Conservation (phyloP, 2,329 filamentous ascomycete genomes). For the Acrocalymma vagum region DNA sequence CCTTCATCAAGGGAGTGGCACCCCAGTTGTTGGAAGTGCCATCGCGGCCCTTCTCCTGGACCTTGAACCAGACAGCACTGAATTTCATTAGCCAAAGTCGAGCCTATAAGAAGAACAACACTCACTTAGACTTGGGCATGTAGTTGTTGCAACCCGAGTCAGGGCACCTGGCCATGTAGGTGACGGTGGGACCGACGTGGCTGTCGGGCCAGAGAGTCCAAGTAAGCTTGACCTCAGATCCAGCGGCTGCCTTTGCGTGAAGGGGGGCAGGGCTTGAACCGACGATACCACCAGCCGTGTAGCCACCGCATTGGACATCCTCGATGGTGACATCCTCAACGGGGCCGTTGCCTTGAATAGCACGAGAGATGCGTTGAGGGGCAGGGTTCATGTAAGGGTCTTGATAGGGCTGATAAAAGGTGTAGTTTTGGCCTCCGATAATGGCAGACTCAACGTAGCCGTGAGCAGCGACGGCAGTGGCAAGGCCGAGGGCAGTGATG, state of each 20-base stretch:
- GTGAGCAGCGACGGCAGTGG: constrained; percentile 40
- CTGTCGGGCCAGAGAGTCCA: constrained; percentile 63
- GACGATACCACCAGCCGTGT: constrained; percentile 56
- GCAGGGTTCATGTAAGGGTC: constrained; percentile 42
- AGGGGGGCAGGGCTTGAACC: constrained; percentile 64
- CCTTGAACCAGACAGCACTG: constrained; percentile 65
- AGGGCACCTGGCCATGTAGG: constrained; percentile 68
- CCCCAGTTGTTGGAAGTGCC: constrained; percentile 62
- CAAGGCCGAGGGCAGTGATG: constrained; percentile 34
- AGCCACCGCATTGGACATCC: constrained; percentile 67
- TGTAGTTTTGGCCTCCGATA: constrained; percentile 40
- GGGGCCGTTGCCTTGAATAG: constrained; percentile 66
- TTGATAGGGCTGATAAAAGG: constrained; percentile 45
- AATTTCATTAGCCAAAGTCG: constrained; percentile 18
- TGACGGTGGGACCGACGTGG: constrained; percentile 64
- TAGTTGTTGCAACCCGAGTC: constrained; percentile 60
- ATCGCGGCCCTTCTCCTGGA: constrained; percentile 59
- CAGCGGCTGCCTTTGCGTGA: constrained; percentile 62
- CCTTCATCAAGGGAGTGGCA: constrained; percentile 54
- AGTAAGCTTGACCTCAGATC: constrained; percentile 61
- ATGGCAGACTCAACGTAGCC: constrained; percentile 47
- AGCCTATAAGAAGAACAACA: constrained; percentile 23
- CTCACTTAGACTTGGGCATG: constrained; percentile 53
- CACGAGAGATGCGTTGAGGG: constrained; percentile 64
- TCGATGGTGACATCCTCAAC: constrained; percentile 61